A percentile compares a stretch with the other conserved stretches of the same genome.
These are phyloP conservation scores for Discostella pseudostelligera DNA, from an alignment of 108 stramenopile genomes.

Conservation along the genomic window DNA sequence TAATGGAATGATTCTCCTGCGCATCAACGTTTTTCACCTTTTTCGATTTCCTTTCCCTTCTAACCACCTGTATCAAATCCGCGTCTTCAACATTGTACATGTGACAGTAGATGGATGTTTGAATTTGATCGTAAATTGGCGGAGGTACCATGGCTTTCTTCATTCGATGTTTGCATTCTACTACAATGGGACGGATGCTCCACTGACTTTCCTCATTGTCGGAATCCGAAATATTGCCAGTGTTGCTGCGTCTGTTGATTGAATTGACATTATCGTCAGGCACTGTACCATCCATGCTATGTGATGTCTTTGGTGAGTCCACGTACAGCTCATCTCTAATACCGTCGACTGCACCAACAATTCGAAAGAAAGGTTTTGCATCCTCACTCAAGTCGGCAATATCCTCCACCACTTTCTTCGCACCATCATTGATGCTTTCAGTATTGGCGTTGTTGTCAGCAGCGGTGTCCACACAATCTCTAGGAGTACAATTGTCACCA, in stretches of 20 bases:
- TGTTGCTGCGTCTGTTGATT: conserved; percentile 1
- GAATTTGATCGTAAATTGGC: conserved; percentile 83
- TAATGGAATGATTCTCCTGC: not conserved
- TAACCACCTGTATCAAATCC: conserved; percentile 76
- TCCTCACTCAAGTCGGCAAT: not conserved
- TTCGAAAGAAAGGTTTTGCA: conserved; percentile 28
- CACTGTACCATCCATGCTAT: not conserved
- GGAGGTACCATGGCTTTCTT: conserved; percentile 48
- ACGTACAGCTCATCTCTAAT: conserved; percentile 52
- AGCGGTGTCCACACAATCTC: not conserved
- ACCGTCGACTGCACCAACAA: conserved; percentile 50
- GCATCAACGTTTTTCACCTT: conserved; percentile 8
- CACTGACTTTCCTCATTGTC: conserved; percentile 51
- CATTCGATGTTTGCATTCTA: conserved; percentile 89
- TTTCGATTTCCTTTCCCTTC: conserved; percentile 18
- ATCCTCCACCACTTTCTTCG: not conserved
- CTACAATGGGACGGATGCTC: conserved; percentile 55
- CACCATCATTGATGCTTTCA: not conserved
- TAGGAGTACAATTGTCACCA: not conserved
- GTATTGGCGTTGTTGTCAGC: not conserved
- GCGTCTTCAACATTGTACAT: conserved; percentile 72
- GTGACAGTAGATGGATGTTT: conserved; percentile 67
- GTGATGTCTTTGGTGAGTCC: conserved; percentile 6
- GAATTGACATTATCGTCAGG: not conserved
- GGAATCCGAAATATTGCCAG: conserved; percentile 7